These are phyloP conservation scores for Cryptococcus sp. DNA, from an alignment of 1,284 basidiomycete species.

Conservation along the genomic window DNA sequence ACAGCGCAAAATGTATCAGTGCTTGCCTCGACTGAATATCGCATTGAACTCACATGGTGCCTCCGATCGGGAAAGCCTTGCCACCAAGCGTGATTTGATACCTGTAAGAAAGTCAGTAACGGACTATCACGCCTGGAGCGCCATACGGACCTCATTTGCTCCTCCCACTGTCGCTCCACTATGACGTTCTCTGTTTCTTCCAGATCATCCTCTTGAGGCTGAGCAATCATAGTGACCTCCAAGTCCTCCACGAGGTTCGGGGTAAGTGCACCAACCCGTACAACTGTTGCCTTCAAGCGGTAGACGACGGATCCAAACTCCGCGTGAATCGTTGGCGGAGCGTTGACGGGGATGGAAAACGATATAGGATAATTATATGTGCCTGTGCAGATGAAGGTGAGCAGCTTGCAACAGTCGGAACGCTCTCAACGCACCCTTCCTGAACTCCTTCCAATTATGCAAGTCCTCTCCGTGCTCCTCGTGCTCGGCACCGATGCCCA, in stretches of 20 bases:
- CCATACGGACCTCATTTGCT: conserved; percentile 74
- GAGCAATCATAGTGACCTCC: conserved; percentile 76
- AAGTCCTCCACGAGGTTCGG: conserved; percentile 69
- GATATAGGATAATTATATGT: conserved; percentile 93
- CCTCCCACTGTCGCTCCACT: conserved; percentile 89
- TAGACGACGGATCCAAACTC: conserved; percentile 80
- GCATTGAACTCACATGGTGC: conserved; percentile 59
- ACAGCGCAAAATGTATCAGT: background rate
- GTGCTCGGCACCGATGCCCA: conserved; percentile 51
- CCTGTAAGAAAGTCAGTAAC: conserved; percentile 3
- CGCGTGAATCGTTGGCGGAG: conserved; percentile 77
- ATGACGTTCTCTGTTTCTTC: conserved; percentile 81
- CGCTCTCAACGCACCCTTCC: conserved; percentile 65
- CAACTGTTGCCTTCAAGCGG: conserved; percentile 77
- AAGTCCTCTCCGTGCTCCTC: conserved; percentile 55
- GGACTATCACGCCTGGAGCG: background rate
- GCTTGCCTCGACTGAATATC: background rate
- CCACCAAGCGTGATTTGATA: conserved; percentile 74
- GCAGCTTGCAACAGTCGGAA: background rate
- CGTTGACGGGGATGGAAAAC: conserved; percentile 76
- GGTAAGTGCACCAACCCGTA: conserved; percentile 79
- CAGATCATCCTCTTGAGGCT: conserved; percentile 72
- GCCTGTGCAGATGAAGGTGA: conserved; percentile 56
- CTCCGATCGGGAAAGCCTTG: conserved; percentile 79
- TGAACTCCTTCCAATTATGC: conserved; percentile 83